Evolutionary conservation across 257 asterid genomes (phyloP).

Genomic region (Pogostemon cablin): DNA sequence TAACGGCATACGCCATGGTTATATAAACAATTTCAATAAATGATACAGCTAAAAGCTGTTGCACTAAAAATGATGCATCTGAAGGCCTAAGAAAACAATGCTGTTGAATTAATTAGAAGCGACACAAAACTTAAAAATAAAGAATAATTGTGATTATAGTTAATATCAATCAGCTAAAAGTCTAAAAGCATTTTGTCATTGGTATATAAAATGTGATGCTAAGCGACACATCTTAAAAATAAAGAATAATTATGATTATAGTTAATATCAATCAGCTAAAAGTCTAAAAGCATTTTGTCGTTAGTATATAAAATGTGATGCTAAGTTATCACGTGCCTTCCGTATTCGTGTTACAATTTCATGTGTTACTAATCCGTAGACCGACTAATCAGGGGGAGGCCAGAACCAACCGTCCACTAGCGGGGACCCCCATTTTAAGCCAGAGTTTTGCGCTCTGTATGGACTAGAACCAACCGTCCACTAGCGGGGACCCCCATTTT

Average conservation of each 20-base stretch:
- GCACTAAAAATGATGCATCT: not conserved
- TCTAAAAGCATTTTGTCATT: not conserved
- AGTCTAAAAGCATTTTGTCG: constrained; percentile 8
- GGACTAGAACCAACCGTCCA: no score
- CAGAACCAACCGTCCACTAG: no score
- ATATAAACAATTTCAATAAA: not conserved
- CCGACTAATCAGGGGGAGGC: no score
- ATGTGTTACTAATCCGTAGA: no score
- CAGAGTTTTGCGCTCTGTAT: no score
- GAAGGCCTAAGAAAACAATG: not conserved
- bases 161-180: not conserved
- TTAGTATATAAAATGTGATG: not conserved
- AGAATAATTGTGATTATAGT: not conserved
- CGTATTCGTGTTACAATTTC: not conserved
- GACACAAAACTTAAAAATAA: not conserved
- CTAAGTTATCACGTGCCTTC: constrained; percentile 1
- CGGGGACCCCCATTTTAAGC: no score
- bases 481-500: no score
- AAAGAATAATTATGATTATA: not conserved
- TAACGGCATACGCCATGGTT: not conserved
- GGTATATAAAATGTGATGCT: no score
- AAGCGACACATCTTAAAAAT: not conserved
- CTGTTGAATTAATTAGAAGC: not conserved
- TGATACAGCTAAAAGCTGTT: not conserved
- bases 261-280: not conserved